Conservation (phyloP, 495 filamentous ascomycete genomes). For the Neurospora sp. region DNA sequence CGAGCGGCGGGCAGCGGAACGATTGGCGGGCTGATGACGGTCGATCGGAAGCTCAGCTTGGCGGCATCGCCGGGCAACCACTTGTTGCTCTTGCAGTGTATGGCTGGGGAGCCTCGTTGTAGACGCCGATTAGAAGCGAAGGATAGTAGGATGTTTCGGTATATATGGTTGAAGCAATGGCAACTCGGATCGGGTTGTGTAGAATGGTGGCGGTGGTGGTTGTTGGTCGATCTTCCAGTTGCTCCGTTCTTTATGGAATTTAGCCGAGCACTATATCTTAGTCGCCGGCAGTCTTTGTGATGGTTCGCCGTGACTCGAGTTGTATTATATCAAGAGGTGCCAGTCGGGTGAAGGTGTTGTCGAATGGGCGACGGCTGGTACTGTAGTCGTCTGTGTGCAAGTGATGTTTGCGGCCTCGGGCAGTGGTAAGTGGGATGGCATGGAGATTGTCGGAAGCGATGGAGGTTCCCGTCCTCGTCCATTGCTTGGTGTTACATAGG, state of each 20-base stretch:
- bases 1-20: background rate
- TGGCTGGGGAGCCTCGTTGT: background rate
- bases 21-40: background rate
- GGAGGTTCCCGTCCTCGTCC: background rate
- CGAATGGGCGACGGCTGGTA: background rate
- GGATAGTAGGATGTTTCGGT: background rate
- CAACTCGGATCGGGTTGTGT: background rate
- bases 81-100: background rate
- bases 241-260: background rate
- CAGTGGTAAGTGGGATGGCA: background rate
- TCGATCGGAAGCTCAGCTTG: background rate
- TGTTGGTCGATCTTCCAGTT: background rate
- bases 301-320: background rate
- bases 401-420: background rate
- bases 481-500: background rate
- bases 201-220: background rate
- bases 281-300: background rate
- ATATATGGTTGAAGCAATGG: background rate
- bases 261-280: background rate
- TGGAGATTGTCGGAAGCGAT: background rate
- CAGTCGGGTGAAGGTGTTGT: background rate
- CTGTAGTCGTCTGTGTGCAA: background rate
- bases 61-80: slow-evolving; percentile 3
- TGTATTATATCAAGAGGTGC: background rate
- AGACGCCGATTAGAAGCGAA: background rate